phyloP scores from a whole-genome alignment of 2,329 filamentous ascomycete genomes.

The Zymoseptoria ardabiliae region DNA sequence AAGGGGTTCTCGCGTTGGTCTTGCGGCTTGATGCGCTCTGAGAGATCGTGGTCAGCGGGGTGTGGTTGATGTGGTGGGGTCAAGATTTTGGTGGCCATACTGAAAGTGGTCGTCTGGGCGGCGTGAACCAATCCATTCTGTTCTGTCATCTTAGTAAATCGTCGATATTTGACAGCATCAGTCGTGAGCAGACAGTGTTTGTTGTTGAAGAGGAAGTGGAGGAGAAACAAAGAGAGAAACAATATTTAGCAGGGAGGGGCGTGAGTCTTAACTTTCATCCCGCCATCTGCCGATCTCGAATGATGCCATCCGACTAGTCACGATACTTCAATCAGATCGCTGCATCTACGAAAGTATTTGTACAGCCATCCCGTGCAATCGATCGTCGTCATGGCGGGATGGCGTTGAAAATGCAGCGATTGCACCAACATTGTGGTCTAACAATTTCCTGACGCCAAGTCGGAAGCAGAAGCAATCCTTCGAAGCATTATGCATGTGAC shows the following conservation, averaged over 20 bases:
- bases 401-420: background rate
- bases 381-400: background rate
- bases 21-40: conserved; percentile 25
- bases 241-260: background rate
- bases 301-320: background rate
- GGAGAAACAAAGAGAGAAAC: background rate
- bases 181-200: background rate
- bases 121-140: conserved; percentile 23
- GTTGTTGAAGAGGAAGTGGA: background rate
- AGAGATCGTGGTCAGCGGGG: conserved; percentile 4
- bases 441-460: background rate
- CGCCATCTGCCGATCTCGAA: background rate
- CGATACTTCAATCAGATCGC: background rate
- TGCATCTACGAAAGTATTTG: background rate
- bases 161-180: conserved; percentile 4
- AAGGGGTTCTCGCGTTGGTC: conserved; percentile 87
- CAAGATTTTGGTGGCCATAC: conserved; percentile 4
- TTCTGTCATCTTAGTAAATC: conserved; percentile 20
- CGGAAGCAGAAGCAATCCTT: background rate
- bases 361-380: background rate
- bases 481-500: background rate
- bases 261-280: conserved; percentile 1
- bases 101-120: conserved; percentile 17
- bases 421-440: background rate
- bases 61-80: background rate